These are phyloP conservation scores for Dissophora ornata DNA, from an alignment of 192 early-diverging fungal genomes.

Conservation along the genomic window DNA sequence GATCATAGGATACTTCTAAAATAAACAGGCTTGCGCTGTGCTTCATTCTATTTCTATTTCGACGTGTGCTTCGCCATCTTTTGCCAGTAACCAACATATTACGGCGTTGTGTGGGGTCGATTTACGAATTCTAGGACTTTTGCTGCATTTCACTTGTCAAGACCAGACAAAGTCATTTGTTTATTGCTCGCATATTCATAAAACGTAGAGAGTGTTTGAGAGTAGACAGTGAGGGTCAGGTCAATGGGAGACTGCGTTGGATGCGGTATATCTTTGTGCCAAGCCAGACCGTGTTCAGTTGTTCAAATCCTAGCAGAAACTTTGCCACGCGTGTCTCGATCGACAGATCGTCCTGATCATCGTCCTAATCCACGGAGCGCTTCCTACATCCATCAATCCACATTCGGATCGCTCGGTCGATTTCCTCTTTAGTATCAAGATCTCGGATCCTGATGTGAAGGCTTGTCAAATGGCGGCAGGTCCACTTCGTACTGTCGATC, in stretches of 20 bases:
- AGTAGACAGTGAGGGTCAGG: too few species aligned
- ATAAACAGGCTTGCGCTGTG: too few species aligned
- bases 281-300: background rate
- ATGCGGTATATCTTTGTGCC: background rate
- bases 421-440: constrained; percentile 1
- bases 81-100: too few species aligned
- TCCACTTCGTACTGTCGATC: background rate
- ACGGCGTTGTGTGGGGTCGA: too few species aligned
- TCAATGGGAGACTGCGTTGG: too few species aligned
- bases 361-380: background rate
- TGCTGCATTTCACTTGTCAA: too few species aligned
- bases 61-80: too few species aligned
- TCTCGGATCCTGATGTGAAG: background rate
- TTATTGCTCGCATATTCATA: too few species aligned
- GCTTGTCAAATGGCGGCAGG: background rate
- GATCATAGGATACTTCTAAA: background rate
- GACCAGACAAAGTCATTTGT: too few species aligned
- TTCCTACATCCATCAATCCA: background rate
- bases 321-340: constrained; percentile 6
- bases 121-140: too few species aligned
- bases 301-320: background rate
- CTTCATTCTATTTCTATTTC: too few species aligned
- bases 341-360: background rate
- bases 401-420: background rate
- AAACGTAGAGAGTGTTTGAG: too few species aligned